A percentile compares a stretch with the other conserved stretches of the same genome.
phyloP scores from a whole-genome alignment of 352 stramenopile species.

The Pythium chondricola region DNA sequence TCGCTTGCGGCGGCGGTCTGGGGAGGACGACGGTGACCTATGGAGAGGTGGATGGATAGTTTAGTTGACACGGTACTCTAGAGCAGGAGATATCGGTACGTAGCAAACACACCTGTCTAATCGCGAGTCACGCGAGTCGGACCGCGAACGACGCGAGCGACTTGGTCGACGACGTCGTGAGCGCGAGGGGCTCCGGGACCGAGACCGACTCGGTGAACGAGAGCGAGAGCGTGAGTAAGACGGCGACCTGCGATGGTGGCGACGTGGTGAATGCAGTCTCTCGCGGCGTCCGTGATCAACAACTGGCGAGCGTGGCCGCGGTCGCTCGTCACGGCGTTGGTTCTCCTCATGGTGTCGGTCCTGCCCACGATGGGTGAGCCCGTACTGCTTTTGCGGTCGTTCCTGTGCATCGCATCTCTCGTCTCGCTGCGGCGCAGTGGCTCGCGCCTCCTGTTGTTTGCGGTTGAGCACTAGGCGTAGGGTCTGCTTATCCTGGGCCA shows the following conservation, averaged over 20 bases:
- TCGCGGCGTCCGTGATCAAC: conserved; percentile 7
- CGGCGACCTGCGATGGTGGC: conserved; percentile 7
- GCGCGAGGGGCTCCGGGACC: too few species aligned
- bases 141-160: conserved; percentile 19
- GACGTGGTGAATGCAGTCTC: background rate
- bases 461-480: conserved; percentile 51
- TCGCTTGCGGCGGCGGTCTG: background rate
- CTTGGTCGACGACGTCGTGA: conserved; percentile 10
- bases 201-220: conserved; percentile 9
- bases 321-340: background rate
- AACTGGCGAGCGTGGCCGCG: conserved; percentile 7
- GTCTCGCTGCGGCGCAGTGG: too few species aligned
- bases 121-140: conserved; percentile 7
- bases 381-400: background rate
- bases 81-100: background rate
- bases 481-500: conserved; percentile 45
- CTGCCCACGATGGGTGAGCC: background rate
- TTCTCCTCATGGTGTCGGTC: background rate
- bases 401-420: background rate
- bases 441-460: conserved; percentile 30
- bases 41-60: background rate
- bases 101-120: conserved; percentile 3
- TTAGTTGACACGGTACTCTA: too few species aligned
- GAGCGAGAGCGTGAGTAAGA: conserved; percentile 13
- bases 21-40: conserved; percentile 5